phyloP scores from a whole-genome alignment of 306 rosid genomes.

The Fragaria vesca region DNA sequence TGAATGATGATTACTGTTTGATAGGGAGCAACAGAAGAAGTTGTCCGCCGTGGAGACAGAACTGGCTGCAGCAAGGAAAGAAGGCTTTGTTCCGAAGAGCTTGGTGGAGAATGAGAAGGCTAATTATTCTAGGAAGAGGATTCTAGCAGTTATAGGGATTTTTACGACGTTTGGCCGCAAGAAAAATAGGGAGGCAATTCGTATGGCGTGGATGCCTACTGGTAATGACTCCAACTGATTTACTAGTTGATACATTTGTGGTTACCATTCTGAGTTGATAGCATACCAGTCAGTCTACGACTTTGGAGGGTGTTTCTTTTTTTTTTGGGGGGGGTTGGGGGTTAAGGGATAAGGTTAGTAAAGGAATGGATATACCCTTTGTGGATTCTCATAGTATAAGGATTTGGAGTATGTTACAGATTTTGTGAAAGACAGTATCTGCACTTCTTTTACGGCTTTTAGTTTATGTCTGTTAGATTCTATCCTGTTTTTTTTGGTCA shows the following conservation, averaged over 20 bases:
- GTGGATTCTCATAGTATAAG: neutral
- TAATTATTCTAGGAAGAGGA: conserved; percentile 44
- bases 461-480: neutral
- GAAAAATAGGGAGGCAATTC: conserved; percentile 69
- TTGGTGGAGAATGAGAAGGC: conserved; percentile 27
- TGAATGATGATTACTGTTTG: conserved; percentile 21
- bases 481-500: neutral
- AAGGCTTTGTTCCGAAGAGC: conserved; percentile 55
- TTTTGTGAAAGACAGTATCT: conserved; percentile 5
- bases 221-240: conserved; percentile 33
- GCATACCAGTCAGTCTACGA: neutral
- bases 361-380: too few species aligned
- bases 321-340: too few species aligned
- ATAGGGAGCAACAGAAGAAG: conserved; percentile 66
- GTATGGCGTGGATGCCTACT: conserved; percentile 76
- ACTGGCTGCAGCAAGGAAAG: conserved; percentile 59
- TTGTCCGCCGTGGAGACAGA: conserved; percentile 52
- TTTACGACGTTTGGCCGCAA: conserved; percentile 60
- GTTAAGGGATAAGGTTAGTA: too few species aligned
- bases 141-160: conserved; percentile 54
- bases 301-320: neutral
- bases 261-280: neutral
- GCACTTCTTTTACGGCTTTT: conserved; percentile 8
- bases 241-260: neutral
- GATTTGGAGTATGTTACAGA: conserved; percentile 1